Evolutionary conservation across 192 early-diverging fungal species (phyloP).

Genomic region (Backusella parvicylindrica): DNA sequence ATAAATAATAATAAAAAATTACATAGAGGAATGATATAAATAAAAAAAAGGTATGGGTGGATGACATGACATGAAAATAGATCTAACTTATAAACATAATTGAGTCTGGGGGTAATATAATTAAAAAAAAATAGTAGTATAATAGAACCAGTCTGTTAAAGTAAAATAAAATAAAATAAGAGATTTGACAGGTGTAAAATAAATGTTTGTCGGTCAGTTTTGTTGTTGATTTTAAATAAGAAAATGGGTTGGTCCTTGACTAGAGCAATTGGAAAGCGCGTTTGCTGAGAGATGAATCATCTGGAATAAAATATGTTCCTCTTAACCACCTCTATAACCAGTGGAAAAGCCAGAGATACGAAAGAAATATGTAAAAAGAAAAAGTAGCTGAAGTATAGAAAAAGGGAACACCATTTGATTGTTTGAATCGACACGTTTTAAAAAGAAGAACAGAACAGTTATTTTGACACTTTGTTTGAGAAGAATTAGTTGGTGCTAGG

Average conservation of each 20-base stretch:
- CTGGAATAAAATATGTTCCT: conserved; percentile 2
- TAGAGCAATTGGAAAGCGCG: background rate
- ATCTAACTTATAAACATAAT: conserved; percentile 4
- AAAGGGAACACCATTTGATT: background rate
- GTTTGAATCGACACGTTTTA: background rate
- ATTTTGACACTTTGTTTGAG: background rate
- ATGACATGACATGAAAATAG: conserved; percentile 5
- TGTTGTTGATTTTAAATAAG: background rate
- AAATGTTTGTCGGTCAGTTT: background rate
- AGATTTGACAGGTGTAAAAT: background rate
- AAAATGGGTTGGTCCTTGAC: background rate
- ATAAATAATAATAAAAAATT: background rate
- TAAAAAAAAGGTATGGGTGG: background rate
- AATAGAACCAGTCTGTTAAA: background rate
- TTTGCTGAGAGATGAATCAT: background rate
- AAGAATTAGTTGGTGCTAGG: conserved; percentile 10
- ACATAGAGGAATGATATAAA: background rate
- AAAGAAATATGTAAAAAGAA: background rate
- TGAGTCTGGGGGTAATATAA: background rate
- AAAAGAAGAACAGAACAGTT: background rate
- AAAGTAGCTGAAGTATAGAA: background rate
- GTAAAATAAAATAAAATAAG: background rate
- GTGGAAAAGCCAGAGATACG: conserved; percentile 1
- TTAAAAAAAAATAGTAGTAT: background rate
- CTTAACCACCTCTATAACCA: background rate